A percentile compares a stretch with the other conserved stretches of the same genome.
phyloP scores from a whole-genome alignment of 2,329 filamentous ascomycete species.

The Sarocladium kiliense region DNA sequence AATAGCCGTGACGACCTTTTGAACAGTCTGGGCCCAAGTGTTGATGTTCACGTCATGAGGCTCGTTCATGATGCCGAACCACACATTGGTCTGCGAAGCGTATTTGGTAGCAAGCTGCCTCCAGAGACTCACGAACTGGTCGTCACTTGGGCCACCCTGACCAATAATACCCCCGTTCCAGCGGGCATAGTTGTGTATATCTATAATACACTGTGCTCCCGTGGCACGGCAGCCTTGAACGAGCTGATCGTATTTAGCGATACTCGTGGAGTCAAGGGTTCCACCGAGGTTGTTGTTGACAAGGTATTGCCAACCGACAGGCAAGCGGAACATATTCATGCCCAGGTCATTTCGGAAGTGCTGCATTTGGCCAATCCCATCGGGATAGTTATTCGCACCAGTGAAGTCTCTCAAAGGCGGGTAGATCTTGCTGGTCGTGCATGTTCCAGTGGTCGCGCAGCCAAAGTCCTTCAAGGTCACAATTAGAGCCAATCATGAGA shows the following conservation, averaged over 20 bases:
- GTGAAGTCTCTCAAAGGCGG: slow-evolving; percentile 22
- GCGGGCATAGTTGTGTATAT: slow-evolving; percentile 54
- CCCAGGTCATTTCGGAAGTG: slow-evolving; percentile 47
- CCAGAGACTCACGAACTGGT: slow-evolving; percentile 56
- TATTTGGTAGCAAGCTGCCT: slow-evolving; percentile 53
- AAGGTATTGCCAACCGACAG: slow-evolving; percentile 53
- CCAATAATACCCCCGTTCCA: slow-evolving; percentile 60
- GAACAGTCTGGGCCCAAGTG: slow-evolving; percentile 55
- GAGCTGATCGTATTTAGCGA: slow-evolving; percentile 48
- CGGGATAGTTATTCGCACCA: slow-evolving; percentile 19
- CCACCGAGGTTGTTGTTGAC: slow-evolving; percentile 45
- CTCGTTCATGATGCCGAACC: slow-evolving; percentile 67
- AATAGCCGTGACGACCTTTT: slow-evolving; percentile 60
- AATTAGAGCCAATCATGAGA: not conserved
- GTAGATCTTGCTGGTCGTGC: slow-evolving; percentile 15
- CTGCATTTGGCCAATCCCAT: slow-evolving; percentile 47
- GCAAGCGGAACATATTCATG: slow-evolving; percentile 52
- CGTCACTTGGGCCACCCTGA: slow-evolving; percentile 58
- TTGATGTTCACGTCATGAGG: slow-evolving; percentile 55
- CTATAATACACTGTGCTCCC: slow-evolving; percentile 54
- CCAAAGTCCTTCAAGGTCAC: slow-evolving; percentile 29
- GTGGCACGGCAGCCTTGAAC: slow-evolving; percentile 51
- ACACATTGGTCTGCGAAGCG: slow-evolving; percentile 42
- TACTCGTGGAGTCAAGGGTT: slow-evolving; percentile 40
- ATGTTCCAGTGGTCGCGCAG: slow-evolving; percentile 33